Percentiles rank a stretch among this genome's conserved stretches.
phyloP scores from a whole-genome alignment of 805 yeast genomes.

The Hanseniaspora singularis region DNA sequence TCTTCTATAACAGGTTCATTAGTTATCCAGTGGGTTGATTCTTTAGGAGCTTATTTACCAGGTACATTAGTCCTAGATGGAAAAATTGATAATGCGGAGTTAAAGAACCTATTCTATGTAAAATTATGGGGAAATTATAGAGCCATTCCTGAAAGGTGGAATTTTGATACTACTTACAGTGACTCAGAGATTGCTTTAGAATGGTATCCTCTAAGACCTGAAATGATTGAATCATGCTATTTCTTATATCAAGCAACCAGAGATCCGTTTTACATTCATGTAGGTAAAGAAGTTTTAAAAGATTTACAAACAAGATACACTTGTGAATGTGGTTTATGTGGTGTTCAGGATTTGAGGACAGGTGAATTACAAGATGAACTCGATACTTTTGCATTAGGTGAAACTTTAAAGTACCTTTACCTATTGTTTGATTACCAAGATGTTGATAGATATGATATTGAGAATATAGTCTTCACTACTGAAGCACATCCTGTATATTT shows the following conservation, averaged over 20 bases:
- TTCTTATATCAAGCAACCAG: slow-evolving; percentile 69
- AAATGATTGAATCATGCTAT: slow-evolving; percentile 80
- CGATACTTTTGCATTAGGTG: slow-evolving; percentile 86
- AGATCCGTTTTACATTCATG: slow-evolving; percentile 70
- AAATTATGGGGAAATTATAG: slow-evolving; percentile 74
- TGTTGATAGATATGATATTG: slow-evolving; percentile 28
- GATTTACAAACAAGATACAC: slow-evolving; percentile 43
- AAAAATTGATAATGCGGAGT: slow-evolving; percentile 51
- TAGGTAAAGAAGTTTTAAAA: slow-evolving; percentile 54
- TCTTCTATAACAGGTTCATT: slow-evolving; percentile 42
- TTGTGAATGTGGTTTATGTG: slow-evolving; percentile 70
- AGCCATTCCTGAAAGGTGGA: slow-evolving; percentile 85
- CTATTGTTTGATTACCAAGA: slow-evolving; percentile 65
- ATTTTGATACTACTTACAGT: slow-evolving; percentile 23
- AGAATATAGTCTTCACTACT: slow-evolving; percentile 53
- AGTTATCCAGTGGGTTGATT: slow-evolving; percentile 60
- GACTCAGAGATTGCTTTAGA: slow-evolving; percentile 42
- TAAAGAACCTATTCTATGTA: slow-evolving; percentile 47
- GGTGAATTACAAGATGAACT: slow-evolving; percentile 62
- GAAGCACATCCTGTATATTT: slow-evolving; percentile 90
- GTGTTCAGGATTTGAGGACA: slow-evolving; percentile 53
- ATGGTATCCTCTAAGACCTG: slow-evolving; percentile 92
- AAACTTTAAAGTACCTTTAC: slow-evolving; percentile 73
- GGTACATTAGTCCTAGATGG: slow-evolving; percentile 76
- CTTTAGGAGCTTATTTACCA: slow-evolving; percentile 78